These are phyloP conservation scores for Paracorniculantispora psalliotae DNA, from an alignment of 2,329 filamentous ascomycete genomes.

Conservation along the genomic window DNA sequence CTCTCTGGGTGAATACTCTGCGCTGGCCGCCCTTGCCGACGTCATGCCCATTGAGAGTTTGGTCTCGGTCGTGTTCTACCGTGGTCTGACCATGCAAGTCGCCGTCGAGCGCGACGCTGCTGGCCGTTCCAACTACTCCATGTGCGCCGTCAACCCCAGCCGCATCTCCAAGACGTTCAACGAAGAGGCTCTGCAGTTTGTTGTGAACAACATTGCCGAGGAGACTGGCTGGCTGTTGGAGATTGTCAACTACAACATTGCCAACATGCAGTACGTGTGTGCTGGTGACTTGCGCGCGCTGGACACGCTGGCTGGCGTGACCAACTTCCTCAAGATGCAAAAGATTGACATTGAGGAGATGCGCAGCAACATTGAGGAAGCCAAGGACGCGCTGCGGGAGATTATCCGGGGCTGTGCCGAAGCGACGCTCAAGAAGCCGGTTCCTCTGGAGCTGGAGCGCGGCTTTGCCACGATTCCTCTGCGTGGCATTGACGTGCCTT, in stretches of 20 bases:
- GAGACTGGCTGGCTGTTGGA: conserved; percentile 93
- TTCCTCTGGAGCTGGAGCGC: conserved; percentile 83
- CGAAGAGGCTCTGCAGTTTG: conserved; percentile 93
- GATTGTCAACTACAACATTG: conserved; percentile 94
- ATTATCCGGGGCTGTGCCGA: conserved; percentile 88
- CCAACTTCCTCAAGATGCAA: conserved; percentile 93
- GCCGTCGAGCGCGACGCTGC: conserved; percentile 92
- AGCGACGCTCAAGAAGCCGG: conserved; percentile 82
- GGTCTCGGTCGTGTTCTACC: conserved; percentile 98
- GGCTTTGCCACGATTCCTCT: conserved; percentile 97
- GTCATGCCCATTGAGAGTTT: conserved; percentile 99
- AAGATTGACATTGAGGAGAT: conserved; percentile 96
- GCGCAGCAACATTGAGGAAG: conserved; percentile 83
- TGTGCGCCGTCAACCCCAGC: conserved; percentile 98
- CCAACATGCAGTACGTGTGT: conserved; percentile 71
- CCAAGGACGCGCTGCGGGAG: conserved; percentile 81
- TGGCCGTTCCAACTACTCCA: conserved; percentile 95
- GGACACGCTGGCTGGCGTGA: conserved; percentile 71
- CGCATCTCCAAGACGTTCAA: conserved; percentile 98
- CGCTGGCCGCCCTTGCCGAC: conserved; percentile 89
- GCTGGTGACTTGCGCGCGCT: conserved; percentile 65
- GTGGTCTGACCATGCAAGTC: conserved; percentile 97
- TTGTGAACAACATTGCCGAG: conserved; percentile 91
- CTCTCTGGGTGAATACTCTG: conserved; percentile 97
- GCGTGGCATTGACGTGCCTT: conserved; percentile 95